Percentiles rank a stretch among this genome's conserved stretches.
phyloP scores from a whole-genome alignment of 768 basidiomycete species.

The Clavaria fumosa region DNA sequence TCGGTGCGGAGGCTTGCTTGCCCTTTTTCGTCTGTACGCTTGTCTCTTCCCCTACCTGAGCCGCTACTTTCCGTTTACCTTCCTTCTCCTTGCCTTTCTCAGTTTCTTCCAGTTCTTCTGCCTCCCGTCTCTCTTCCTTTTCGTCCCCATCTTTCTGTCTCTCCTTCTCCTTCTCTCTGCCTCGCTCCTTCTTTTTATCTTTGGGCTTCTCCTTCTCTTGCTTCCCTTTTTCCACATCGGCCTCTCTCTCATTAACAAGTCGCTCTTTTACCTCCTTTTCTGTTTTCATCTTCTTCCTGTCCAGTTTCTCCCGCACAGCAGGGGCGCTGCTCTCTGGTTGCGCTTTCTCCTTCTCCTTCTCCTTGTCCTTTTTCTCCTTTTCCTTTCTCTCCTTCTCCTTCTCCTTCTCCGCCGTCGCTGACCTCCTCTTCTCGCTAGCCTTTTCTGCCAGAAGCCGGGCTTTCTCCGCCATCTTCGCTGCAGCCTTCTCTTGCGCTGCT shows the following conservation, averaged over 20 bases:
- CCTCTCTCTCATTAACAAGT: slow-evolving; percentile 21
- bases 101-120: slow-evolving; percentile 24
- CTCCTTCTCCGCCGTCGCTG: slow-evolving; percentile 22
- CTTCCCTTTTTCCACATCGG: slow-evolving; percentile 22
- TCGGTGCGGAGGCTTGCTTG: slow-evolving; percentile 9
- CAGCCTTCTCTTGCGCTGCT: slow-evolving; percentile 41
- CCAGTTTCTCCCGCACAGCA: slow-evolving; percentile 12
- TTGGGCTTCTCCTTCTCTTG: slow-evolving; percentile 15
- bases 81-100: slow-evolving; percentile 15
- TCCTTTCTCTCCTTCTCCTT: slow-evolving; percentile 26
- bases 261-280: slow-evolving; percentile 25
- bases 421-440: slow-evolving; percentile 36
- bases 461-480: slow-evolving; percentile 37
- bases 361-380: slow-evolving; percentile 21
- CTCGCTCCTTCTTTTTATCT: slow-evolving; percentile 14
- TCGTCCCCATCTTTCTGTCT: slow-evolving; percentile 5
- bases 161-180: slow-evolving; percentile 11
- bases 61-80: slow-evolving; percentile 13
- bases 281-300: slow-evolving; percentile 24
- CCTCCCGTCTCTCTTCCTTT: slow-evolving; percentile 5
- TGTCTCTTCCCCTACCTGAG: slow-evolving; percentile 9
- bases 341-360: slow-evolving; percentile 18
- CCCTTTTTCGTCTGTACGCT: slow-evolving; percentile 1
- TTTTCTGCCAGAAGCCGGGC: slow-evolving; percentile 39
- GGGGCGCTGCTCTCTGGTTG: no score